These are phyloP conservation scores for Phyllosticta citriasiana DNA, from an alignment of 2,329 filamentous ascomycete genomes.

Conservation along the genomic window DNA sequence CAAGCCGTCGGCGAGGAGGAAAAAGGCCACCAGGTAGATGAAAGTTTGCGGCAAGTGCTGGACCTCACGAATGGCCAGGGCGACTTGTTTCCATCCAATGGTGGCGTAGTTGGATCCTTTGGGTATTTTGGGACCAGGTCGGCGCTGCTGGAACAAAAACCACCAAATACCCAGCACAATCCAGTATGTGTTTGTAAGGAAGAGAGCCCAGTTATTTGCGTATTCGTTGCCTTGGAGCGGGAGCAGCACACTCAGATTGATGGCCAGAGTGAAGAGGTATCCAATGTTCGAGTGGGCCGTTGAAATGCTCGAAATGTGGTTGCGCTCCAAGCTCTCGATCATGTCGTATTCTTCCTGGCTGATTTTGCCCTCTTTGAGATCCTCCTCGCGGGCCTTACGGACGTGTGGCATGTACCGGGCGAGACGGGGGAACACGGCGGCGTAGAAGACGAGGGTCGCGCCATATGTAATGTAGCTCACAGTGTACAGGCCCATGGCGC, in stretches of 20 bases:
- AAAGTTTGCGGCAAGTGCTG: slow-evolving; percentile 57
- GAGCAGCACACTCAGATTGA: slow-evolving; percentile 42
- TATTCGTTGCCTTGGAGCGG: slow-evolving; percentile 43
- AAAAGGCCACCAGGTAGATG: slow-evolving; percentile 53
- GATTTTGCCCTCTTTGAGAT: slow-evolving; percentile 39
- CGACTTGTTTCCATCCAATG: slow-evolving; percentile 50
- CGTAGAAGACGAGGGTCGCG: slow-evolving; percentile 31
- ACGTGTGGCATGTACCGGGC: slow-evolving; percentile 45
- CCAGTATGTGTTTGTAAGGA: slow-evolving; percentile 59
- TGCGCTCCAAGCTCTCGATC: slow-evolving; percentile 53
- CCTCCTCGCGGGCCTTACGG: slow-evolving; percentile 41
- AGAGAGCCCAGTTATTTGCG: slow-evolving; percentile 58
- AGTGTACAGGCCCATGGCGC: slow-evolving; percentile 53
- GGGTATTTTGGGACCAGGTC: slow-evolving; percentile 46
- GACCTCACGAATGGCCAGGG: slow-evolving; percentile 33
- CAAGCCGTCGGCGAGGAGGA: slow-evolving; percentile 58
- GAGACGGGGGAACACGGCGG: slow-evolving; percentile 48
- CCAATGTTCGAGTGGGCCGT: slow-evolving; percentile 28
- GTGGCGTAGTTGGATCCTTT: slow-evolving; percentile 43
- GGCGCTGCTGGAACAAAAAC: slow-evolving; percentile 55
- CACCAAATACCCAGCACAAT: slow-evolving; percentile 54
- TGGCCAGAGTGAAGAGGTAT: slow-evolving; percentile 32
- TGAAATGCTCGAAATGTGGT: slow-evolving; percentile 52
- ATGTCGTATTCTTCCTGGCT: slow-evolving; percentile 50
- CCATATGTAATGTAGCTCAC: slow-evolving; percentile 58